phyloP scores from a whole-genome alignment of 371 early-diverging fungal genomes.

The Rhizopus microsporus region DNA sequence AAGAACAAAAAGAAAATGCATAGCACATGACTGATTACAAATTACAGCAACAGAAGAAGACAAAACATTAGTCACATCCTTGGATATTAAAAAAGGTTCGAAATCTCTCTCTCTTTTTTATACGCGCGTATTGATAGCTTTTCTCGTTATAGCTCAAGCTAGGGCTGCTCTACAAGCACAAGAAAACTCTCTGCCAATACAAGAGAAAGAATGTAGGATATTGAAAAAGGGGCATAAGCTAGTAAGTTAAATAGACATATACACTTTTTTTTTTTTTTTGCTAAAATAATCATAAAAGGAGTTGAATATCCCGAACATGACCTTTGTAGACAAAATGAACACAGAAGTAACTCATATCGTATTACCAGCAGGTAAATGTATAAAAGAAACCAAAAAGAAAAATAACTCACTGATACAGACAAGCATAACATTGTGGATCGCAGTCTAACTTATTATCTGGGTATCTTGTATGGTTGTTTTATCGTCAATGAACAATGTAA shows the following conservation, averaged over 20 bases:
- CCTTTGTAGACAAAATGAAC: conserved; percentile 1
- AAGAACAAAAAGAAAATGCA: not conserved
- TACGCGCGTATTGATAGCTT: not conserved
- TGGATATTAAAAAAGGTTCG: not conserved
- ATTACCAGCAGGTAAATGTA: conserved; percentile 9
- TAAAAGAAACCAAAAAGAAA: not conserved
- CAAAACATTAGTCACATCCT: not conserved
- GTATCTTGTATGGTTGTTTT: conserved; percentile 17
- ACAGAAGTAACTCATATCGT: conserved; percentile 8
- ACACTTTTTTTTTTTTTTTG: not conserved
- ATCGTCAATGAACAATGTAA: conserved; percentile 18
- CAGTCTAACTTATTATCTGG: conserved; percentile 11
- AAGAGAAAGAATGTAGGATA: not conserved
- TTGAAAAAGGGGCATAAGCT: not conserved
- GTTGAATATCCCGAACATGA: conserved; percentile 6
- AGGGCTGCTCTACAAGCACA: not conserved
- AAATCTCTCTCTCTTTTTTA: not conserved
- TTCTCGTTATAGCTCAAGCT: not conserved
- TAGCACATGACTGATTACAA: not conserved
- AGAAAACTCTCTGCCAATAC: not conserved
- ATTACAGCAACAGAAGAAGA: no score
- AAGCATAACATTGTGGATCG: not conserved
- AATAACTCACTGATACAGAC: not conserved
- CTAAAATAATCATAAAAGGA: not conserved
- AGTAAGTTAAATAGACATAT: not conserved